phyloP scores from a whole-genome alignment of 257 asterid species.

The Fraxinus quadrangulata region DNA sequence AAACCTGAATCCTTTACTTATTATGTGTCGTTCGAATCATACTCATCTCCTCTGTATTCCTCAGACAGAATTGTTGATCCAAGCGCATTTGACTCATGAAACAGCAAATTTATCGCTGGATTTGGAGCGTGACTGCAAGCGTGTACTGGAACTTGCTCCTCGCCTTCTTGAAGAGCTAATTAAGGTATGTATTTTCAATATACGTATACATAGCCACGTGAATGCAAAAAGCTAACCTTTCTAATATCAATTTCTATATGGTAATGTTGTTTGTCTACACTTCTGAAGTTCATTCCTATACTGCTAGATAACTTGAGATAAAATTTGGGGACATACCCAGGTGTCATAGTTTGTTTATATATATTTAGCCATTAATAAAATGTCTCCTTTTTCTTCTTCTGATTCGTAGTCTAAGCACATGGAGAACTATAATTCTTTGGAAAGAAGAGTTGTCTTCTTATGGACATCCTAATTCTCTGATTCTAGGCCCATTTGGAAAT shows the following conservation, averaged over 20 bases:
- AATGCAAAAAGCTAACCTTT: neutral
- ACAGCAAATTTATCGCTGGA: slow-evolving; percentile 61
- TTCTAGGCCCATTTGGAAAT: neutral
- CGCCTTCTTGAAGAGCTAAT: slow-evolving; percentile 84
- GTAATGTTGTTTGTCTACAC: neutral
- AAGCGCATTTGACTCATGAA: slow-evolving; percentile 75
- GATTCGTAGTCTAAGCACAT: neutral
- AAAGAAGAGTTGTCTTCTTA: neutral
- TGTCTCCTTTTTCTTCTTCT: slow-evolving; percentile 3
- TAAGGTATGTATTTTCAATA: slow-evolving; percentile 46
- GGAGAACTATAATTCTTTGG: neutral
- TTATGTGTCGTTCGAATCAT: slow-evolving; percentile 10
- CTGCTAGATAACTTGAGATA: neutral
- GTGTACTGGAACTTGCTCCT: slow-evolving; percentile 68
- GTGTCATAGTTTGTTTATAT: neutral
- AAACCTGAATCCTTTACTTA: neutral
- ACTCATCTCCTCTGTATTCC: slow-evolving; percentile 22
- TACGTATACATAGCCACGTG: neutral
- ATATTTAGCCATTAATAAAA: neutral
- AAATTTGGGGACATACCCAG: neutral
- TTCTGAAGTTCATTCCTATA: neutral
- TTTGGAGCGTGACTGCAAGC: slow-evolving; percentile 65
- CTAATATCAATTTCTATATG: neutral
- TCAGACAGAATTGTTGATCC: slow-evolving; percentile 83
- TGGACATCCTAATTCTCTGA: neutral